Evolutionary conservation across 2,329 filamentous ascomycete species (phyloP).

Genomic region (Verticillium longisporum): DNA sequence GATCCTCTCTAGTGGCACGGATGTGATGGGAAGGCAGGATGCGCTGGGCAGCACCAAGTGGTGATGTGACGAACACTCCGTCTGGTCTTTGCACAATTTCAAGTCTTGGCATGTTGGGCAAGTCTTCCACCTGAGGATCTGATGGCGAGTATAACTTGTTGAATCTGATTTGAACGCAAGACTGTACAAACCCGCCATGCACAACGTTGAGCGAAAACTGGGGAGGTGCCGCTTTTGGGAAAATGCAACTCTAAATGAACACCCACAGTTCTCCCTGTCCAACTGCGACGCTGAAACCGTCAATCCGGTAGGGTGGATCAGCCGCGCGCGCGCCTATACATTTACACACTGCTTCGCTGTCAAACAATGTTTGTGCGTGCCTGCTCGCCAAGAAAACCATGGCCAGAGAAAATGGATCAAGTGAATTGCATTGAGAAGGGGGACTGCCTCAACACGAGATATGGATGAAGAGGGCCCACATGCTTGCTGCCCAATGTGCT

Average conservation of each 20-base stretch:
- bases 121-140: too few species aligned
- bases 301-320: not conserved
- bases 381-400: not conserved
- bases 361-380: not conserved
- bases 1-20: not conserved
- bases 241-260: not conserved
- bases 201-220: not conserved
- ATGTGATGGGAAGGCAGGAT: not conserved
- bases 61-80: not conserved
- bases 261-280: not conserved
- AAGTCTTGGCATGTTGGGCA: too few species aligned
- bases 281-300: not conserved
- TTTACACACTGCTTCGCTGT: not conserved
- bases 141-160: too few species aligned
- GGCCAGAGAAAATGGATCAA: not conserved
- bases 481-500: not conserved
- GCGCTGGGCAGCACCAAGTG: not conserved
- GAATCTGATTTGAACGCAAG: too few species aligned
- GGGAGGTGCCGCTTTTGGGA: not conserved
- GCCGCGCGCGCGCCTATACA: not conserved
- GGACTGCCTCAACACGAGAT: not conserved
- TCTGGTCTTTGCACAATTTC: too few species aligned
- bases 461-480: not conserved
- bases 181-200: not conserved
- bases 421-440: not conserved